These are phyloP conservation scores for Aureobasidium vineae DNA, from an alignment of 2,329 filamentous ascomycete species.

Conservation along the genomic window DNA sequence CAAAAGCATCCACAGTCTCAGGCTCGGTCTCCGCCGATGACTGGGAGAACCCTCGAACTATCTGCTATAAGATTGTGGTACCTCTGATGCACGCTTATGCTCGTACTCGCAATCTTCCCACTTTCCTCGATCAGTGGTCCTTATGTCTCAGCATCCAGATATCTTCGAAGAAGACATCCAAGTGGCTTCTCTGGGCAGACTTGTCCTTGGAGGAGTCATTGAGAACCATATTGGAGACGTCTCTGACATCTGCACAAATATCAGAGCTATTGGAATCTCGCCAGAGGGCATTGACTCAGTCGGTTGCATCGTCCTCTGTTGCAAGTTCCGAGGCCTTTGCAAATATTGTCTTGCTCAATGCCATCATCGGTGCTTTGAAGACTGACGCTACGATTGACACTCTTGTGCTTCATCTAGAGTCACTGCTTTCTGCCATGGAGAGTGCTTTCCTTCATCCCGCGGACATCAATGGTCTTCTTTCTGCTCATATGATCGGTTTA, in stretches of 20 bases:
- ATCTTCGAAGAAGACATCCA: background rate
- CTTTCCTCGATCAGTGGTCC: constrained; percentile 36
- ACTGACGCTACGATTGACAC: constrained; percentile 24
- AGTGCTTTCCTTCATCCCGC: background rate
- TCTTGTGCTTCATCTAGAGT: constrained; percentile 3
- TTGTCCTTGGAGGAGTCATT: constrained; percentile 30
- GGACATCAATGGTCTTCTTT: background rate
- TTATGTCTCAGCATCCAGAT: constrained; percentile 30
- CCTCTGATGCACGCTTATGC: constrained; percentile 38
- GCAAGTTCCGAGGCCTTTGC: constrained; percentile 9
- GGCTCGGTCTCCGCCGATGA: background rate
- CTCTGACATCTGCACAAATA: constrained; percentile 30
- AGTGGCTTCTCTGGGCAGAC: constrained; percentile 31
- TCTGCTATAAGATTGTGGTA: constrained; percentile 30
- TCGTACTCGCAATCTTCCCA: constrained; percentile 32
- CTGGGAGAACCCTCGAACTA: constrained; percentile 7
- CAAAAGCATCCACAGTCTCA: background rate
- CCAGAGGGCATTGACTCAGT: background rate
- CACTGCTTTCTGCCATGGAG: constrained; percentile 6
- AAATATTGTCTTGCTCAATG: constrained; percentile 16
- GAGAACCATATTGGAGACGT: constrained; percentile 30
- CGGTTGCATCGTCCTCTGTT: background rate
- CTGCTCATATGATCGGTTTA: background rate
- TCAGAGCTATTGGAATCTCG: constrained; percentile 27
- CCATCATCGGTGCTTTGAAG: constrained; percentile 15